A percentile compares a stretch with the other conserved stretches of the same genome.
Evolutionary conservation across 2,329 filamentous ascomycete species (phyloP).

Genomic region (Aspergillus quadrilineatus): DNA sequence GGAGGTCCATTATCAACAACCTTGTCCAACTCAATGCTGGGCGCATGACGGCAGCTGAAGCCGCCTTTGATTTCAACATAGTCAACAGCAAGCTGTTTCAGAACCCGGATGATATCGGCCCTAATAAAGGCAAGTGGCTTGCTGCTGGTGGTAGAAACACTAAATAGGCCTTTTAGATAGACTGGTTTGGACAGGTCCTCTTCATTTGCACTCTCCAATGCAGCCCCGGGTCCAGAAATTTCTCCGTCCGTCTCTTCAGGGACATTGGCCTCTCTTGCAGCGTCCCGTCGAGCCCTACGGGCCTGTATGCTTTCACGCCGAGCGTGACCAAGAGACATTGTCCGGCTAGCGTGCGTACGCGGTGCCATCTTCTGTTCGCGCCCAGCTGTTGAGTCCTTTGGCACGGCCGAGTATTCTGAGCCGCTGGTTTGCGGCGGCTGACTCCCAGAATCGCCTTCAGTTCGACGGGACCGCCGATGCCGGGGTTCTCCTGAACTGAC

Average conservation of each 20-base stretch:
- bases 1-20: constrained; percentile 61
- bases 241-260: constrained; percentile 90
- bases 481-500: constrained; percentile 85
- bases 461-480: constrained; percentile 58
- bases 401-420: constrained; percentile 63
- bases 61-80: constrained; percentile 91
- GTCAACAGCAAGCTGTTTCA: constrained; percentile 84
- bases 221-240: constrained; percentile 56
- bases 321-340: constrained; percentile 86
- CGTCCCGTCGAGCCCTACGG: constrained; percentile 71
- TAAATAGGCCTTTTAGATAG: constrained; percentile 93
- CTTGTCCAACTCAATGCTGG: constrained; percentile 83
- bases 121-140: constrained; percentile 85
- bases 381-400: constrained; percentile 44
- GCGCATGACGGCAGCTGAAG: constrained; percentile 82
- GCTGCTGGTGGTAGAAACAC: constrained; percentile 91
- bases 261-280: constrained; percentile 71
- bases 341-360: constrained; percentile 66
- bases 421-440: constrained; percentile 74
- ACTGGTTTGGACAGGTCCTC: constrained; percentile 85
- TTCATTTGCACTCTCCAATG: constrained; percentile 49
- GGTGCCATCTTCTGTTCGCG: constrained; percentile 55
- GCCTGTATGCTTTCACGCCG: constrained; percentile 90
- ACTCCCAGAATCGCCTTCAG: constrained; percentile 55
- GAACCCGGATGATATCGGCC: constrained; percentile 82